These are phyloP conservation scores for Oenanthe sinensis DNA, from an alignment of 129 eudicot species.

Conservation along the genomic window DNA sequence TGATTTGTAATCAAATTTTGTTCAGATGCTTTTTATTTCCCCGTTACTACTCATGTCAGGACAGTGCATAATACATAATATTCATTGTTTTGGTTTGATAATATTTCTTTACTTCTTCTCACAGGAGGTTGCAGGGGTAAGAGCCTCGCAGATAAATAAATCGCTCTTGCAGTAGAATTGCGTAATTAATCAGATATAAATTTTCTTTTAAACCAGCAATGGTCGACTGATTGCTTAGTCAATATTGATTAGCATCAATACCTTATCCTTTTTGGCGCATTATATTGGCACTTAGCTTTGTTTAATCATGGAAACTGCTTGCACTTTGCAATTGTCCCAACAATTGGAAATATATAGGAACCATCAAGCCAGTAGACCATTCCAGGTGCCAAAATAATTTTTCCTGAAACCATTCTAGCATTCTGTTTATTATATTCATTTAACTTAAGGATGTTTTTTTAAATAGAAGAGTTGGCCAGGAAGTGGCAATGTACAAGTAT, in stretches of 20 bases:
- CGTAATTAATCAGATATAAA: no score
- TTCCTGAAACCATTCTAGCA: neutral
- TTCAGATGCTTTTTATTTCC: neutral
- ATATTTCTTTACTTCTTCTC: neutral
- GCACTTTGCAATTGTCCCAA: neutral
- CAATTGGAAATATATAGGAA: neutral
- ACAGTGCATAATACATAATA: neutral
- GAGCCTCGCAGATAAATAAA: neutral
- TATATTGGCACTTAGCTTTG: neutral
- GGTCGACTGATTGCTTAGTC: neutral
- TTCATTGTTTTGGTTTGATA: neutral
- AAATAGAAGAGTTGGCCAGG: neutral
- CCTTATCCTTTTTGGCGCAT: neutral
- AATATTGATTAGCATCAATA: neutral
- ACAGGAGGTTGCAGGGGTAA: constrained; percentile 1
- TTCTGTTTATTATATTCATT: neutral
- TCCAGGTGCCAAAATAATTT: neutral
- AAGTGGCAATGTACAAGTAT: neutral
- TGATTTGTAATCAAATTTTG: neutral
- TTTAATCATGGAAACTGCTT: neutral
- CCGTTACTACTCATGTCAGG: neutral
- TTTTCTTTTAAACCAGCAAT: neutral
- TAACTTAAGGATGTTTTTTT: neutral
- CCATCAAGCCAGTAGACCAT: neutral
- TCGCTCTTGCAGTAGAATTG: no score